Evolutionary conservation across 1,139 yeast species (phyloP), one percentile per base, ranked within the genome.

Genomic region (Nadsonia commutata): DNA sequence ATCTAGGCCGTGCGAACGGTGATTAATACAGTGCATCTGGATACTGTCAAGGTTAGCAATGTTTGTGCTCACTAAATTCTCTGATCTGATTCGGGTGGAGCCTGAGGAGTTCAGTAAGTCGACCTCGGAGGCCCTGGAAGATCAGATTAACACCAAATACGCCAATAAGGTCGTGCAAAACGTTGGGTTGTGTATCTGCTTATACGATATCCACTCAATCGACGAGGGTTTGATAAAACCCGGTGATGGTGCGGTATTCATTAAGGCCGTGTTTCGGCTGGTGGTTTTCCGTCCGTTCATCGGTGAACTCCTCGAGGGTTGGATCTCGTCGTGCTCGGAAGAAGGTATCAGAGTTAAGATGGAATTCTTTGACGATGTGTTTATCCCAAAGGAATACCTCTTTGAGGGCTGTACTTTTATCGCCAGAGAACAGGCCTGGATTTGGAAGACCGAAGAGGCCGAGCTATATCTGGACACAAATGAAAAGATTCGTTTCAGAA

Each of bases 221-320:
- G 83, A 83, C 45, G 97, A 90, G 54, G 98, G 97, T 2, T 68
- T 84, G 48, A 69, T 90, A 50, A 80, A 79, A 54, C 95, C 95
- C 2, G 97, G 98, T n/a, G 97, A 90, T 60, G 98, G 98, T 5
- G 86, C 90, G 1, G 72, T 90, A 2, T 88, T 71, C 54, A 78
- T 86, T 39, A 82, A 79, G 49, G 83, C 81, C 17, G 71, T 67
- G 45, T 84, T 86, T 56, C 65, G 96, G 43, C 68, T 82, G 42
- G 68, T 88, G 18, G 80, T 90, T 1, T 90, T 94, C 71, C 80
- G 90, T 52, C 98, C 98, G 1, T 86, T 88, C 60, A 78, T 84
- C 1, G 98, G 98, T 2, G 98, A 90, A 57, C 74, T 88, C n/a
- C 62, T 90, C 36, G 80, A 86, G 0, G 99, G 99, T 1, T 84